Percentiles rank a stretch among this genome's conserved stretches.
These are phyloP conservation scores for Talaromyces proteolyticus DNA, from an alignment of 495 filamentous ascomycete genomes.

Conservation along the genomic window DNA sequence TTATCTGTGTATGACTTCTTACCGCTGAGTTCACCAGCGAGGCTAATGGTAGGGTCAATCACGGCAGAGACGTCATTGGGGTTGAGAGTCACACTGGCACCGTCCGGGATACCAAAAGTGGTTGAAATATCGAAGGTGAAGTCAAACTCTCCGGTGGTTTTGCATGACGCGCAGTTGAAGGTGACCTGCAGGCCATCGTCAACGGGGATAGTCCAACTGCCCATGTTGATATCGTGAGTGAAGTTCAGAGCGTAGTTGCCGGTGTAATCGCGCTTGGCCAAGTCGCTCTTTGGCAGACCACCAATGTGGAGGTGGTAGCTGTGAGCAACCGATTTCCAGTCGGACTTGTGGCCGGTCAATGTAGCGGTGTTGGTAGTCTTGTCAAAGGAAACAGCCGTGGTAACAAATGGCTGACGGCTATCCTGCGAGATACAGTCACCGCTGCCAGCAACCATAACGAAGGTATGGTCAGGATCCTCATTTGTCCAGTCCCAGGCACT, in stretches of 20 bases:
- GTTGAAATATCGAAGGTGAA: slow-evolving; percentile 25
- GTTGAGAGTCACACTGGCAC: slow-evolving; percentile 14
- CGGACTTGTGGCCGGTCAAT: slow-evolving; percentile 14
- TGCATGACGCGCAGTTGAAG: slow-evolving; percentile 19
- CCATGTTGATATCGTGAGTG: slow-evolving; percentile 17
- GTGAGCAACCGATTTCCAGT: slow-evolving; percentile 25
- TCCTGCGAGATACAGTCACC: slow-evolving; percentile 30
- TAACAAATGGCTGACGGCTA: slow-evolving; percentile 22
- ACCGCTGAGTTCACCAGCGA: slow-evolving; percentile 17
- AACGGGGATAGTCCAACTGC: slow-evolving; percentile 9
- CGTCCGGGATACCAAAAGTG: slow-evolving; percentile 16
- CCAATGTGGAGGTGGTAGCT: slow-evolving; percentile 28
- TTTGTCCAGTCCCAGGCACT: slow-evolving; percentile 35
- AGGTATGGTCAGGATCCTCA: slow-evolving; percentile 21
- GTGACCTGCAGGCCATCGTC: slow-evolving; percentile 9
- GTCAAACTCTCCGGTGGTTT: slow-evolving; percentile 26
- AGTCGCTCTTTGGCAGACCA: slow-evolving; percentile 7
- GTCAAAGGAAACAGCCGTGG: slow-evolving; percentile 24
- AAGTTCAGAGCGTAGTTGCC: slow-evolving; percentile 21
- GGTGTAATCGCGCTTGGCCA: slow-evolving; percentile 17
- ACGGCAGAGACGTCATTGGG: slow-evolving; percentile 23
- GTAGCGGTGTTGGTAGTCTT: slow-evolving; percentile 17
- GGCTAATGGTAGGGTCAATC: slow-evolving; percentile 16
- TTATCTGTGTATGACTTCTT: slow-evolving; percentile 15
- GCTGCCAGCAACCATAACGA: slow-evolving; percentile 30